A percentile compares a stretch with the other conserved stretches of the same genome.
Evolutionary conservation across 345 rosid genomes (phyloP).

Genomic region (Citrus hindsii): DNA sequence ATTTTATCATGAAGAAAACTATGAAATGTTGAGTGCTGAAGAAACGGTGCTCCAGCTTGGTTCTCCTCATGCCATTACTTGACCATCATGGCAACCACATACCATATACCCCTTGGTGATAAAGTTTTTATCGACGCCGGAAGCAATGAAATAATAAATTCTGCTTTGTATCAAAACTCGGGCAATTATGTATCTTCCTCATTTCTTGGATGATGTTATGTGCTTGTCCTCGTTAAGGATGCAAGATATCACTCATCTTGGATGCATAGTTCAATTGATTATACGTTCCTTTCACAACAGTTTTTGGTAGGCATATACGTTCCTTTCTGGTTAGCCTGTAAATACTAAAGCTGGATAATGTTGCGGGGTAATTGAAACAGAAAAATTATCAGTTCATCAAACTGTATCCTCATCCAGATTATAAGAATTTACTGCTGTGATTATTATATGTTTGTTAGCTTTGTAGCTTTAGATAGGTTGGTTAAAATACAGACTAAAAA

Average conservation of each 20-base stretch:
- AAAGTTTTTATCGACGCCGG: conserved; percentile 45
- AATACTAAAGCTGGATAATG: no score
- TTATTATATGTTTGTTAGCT: no score
- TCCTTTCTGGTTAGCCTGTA: neutral
- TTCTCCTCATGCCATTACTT: conserved; percentile 48
- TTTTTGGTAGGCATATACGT: neutral
- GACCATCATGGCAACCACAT: conserved; percentile 40
- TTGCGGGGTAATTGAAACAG: neutral
- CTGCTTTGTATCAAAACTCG: no score
- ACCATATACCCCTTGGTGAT: conserved; percentile 55
- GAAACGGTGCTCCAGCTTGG: conserved; percentile 72
- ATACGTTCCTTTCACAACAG: neutral
- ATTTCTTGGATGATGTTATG: neutral
- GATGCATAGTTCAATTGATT: neutral
- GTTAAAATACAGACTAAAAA: neutral
- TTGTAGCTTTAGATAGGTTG: neutral
- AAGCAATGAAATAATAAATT: neutral
- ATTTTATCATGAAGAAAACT: conserved; percentile 40
- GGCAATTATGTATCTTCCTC: conserved; percentile 24
- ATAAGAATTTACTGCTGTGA: no score
- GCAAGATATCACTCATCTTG: neutral
- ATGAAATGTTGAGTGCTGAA: conserved; percentile 54
- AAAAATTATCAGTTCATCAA: neutral
- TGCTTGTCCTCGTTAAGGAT: neutral
- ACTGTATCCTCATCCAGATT: neutral